These are phyloP conservation scores for Alternaria brassicicola DNA, from an alignment of 2,329 filamentous ascomycete species.

Conservation along the genomic window DNA sequence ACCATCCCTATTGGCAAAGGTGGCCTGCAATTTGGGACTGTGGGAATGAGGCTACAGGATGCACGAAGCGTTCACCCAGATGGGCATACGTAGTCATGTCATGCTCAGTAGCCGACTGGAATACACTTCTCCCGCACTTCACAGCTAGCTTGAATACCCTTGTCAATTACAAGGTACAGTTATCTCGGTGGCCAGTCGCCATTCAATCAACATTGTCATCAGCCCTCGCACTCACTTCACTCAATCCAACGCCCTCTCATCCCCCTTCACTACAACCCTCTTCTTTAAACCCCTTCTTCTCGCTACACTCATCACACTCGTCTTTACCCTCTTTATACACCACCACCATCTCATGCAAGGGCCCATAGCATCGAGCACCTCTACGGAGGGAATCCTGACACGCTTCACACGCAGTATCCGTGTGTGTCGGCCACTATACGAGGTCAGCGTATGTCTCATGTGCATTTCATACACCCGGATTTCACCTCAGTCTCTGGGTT, in stretches of 20 bases:
- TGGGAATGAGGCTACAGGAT: not conserved
- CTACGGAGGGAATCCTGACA: conserved; percentile 12
- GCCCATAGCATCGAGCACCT: conserved; percentile 7
- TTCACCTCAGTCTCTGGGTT: conserved; percentile 1
- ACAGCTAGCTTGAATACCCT: not conserved
- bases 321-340: not conserved
- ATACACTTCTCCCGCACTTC: not conserved
- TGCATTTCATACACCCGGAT: not conserved
- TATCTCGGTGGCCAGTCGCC: too few species aligned
- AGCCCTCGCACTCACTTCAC: not conserved
- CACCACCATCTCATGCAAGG: conserved; percentile 3
- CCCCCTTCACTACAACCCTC: not conserved
- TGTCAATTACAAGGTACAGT: not conserved
- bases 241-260: not conserved
- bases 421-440: conserved; percentile 12
- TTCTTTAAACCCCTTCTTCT: not conserved
- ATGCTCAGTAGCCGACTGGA: not conserved
- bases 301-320: conserved; percentile 6
- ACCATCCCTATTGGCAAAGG: too few species aligned
- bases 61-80: not conserved
- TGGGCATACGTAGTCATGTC: not conserved
- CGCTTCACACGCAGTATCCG: not conserved
- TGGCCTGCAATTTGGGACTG: too few species aligned
- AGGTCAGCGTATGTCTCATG: not conserved
- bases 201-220: not conserved